Percentiles rank a stretch among this genome's conserved stretches.
Conservation (phyloP, 257 asterid species). For the Salvia rosmarinus region DNA sequence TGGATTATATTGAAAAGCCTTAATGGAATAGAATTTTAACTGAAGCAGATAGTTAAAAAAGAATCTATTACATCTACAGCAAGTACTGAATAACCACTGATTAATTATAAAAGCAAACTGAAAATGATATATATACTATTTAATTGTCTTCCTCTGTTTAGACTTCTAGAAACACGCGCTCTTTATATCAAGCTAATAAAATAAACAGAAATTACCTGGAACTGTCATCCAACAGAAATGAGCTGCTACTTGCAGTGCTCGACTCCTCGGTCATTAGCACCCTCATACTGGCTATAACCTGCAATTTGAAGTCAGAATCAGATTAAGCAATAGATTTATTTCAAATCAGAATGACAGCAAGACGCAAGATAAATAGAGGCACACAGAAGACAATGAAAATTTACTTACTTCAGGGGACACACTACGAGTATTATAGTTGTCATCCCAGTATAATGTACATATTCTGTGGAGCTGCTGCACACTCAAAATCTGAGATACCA, state of each 20-base stretch:
- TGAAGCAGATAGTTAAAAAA: neutral
- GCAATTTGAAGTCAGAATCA: constrained; percentile 28
- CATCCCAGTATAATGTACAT: constrained; percentile 93
- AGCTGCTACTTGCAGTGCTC: constrained; percentile 74
- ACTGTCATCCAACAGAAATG: constrained; percentile 92
- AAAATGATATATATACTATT: neutral
- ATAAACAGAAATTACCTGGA: constrained; percentile 57
- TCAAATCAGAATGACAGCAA: neutral
- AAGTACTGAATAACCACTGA: neutral
- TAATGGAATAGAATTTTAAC: neutral
- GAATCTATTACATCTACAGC: neutral
- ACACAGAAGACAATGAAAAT: neutral
- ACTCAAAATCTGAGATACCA: constrained; percentile 73
- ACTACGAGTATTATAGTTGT: constrained; percentile 90
- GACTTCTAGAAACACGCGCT: neutral
- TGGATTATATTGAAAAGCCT: neutral
- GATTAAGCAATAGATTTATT: neutral
- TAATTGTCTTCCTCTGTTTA: neutral
- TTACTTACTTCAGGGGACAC: constrained; percentile 85
- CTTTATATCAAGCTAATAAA: neutral
- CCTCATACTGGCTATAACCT: constrained; percentile 98
- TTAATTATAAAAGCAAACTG: neutral
- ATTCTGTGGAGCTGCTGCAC: constrained; percentile 99
- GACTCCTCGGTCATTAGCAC: constrained; percentile 97
- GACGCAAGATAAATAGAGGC: neutral